These are phyloP conservation scores for Fragilariopsis cylindrus DNA, from an alignment of 108 stramenopile genomes.

Conservation along the genomic window DNA sequence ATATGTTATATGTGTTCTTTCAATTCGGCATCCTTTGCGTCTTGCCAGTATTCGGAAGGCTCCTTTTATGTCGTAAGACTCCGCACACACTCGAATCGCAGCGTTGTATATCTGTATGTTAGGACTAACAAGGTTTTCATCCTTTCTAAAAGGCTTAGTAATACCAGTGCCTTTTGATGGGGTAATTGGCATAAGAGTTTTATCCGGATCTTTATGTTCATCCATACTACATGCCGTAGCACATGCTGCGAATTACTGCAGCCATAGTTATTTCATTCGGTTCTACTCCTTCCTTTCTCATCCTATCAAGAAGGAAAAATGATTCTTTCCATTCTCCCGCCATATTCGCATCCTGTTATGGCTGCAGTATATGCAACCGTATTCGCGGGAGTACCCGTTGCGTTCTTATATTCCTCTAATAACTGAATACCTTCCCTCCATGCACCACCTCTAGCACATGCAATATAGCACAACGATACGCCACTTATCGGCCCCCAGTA, in stretches of 20 bases:
- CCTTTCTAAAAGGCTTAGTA: conserved; percentile 64
- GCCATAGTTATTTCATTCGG: conserved; percentile 79
- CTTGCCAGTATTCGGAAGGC: conserved; percentile 59
- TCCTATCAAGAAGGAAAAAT: conserved; percentile 58
- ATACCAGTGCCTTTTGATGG: conserved; percentile 57
- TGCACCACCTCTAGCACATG: conserved; percentile 73
- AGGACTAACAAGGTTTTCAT: conserved; percentile 56
- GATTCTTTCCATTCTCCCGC: conserved; percentile 75
- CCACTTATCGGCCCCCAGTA: conserved; percentile 77
- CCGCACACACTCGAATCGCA: conserved; percentile 81
- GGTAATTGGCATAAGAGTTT: conserved; percentile 39
- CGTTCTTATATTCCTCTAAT: conserved; percentile 49
- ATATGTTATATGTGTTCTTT: conserved; percentile 74
- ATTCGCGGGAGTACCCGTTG: conserved; percentile 42
- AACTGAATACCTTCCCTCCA: conserved; percentile 64
- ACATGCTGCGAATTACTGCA: conserved; percentile 75
- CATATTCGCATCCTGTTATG: conserved; percentile 79
- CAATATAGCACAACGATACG: conserved; percentile 77
- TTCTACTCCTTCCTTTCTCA: conserved; percentile 63
- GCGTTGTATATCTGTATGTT: conserved; percentile 87
- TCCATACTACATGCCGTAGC: conserved; percentile 64
- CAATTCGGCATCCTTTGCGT: conserved; percentile 46
- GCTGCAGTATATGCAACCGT: conserved; percentile 79
- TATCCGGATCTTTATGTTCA: neutral
- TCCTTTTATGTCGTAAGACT: conserved; percentile 61